phyloP scores from a whole-genome alignment of 768 basidiomycete genomes.

The Mycena latifolia region DNA sequence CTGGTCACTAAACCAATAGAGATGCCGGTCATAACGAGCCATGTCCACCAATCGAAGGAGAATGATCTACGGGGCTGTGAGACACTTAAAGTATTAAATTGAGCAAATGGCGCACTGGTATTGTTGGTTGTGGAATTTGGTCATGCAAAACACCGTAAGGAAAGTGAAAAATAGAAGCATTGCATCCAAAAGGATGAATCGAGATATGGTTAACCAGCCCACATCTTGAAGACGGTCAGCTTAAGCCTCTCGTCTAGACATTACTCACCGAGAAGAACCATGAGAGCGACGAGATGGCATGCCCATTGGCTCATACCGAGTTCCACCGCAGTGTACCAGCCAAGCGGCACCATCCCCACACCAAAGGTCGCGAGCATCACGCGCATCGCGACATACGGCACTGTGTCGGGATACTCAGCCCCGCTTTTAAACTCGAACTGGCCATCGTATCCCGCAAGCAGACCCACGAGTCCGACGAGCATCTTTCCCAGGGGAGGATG shows the following conservation, averaged over 20 bases:
- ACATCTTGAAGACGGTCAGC: conserved; percentile 70
- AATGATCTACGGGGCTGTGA: conserved; percentile 73
- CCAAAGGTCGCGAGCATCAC: conserved; percentile 96
- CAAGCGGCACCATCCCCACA: conserved; percentile 94
- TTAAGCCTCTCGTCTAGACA: background rate
- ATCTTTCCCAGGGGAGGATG: conserved; percentile 99
- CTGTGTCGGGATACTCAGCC: conserved; percentile 80
- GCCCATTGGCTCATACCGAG: conserved; percentile 92
- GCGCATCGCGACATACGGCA: conserved; percentile 96
- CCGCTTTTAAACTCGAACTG: conserved; percentile 96
- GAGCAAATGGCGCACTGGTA: conserved; percentile 73
- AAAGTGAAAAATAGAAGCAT: conserved; percentile 99
- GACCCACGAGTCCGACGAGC: conserved; percentile 94
- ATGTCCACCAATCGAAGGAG: conserved; percentile 97
- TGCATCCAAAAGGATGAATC: conserved; percentile 97
- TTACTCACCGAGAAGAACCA: conserved; percentile 89
- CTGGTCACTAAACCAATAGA: conserved; percentile 97
- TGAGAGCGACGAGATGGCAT: conserved; percentile 92
- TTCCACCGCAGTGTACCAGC: conserved; percentile 97
- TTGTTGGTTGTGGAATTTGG: conserved; percentile 98
- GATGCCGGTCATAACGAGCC: conserved; percentile 92
- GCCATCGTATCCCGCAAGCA: conserved; percentile 93
- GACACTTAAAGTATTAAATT: conserved; percentile 11
- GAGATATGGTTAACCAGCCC: conserved; percentile 96
- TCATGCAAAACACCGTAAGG: conserved; percentile 93